These are phyloP conservation scores for Penicillium freii DNA, from an alignment of 2,329 filamentous ascomycete genomes.

Conservation along the genomic window DNA sequence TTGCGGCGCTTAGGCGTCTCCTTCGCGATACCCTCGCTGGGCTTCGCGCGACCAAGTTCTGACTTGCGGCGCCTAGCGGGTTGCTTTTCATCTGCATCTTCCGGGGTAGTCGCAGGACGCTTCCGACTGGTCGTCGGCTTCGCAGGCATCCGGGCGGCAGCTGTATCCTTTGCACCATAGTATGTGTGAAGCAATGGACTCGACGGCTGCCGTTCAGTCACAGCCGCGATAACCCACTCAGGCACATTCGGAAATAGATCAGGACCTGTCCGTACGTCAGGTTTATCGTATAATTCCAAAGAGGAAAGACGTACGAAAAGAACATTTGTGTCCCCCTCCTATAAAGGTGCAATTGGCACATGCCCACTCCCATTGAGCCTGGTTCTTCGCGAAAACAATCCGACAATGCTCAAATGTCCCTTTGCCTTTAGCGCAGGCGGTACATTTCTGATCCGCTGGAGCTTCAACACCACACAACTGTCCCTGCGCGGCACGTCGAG, in stretches of 20 bases:
- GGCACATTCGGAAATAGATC: not conserved
- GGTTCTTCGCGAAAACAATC: not conserved
- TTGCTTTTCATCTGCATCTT: not conserved
- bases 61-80: not conserved
- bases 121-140: not conserved
- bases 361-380: not conserved
- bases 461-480: not conserved
- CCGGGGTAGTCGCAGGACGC: not conserved
- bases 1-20: not conserved
- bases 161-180: not conserved
- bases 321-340: not conserved
- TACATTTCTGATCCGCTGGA: not conserved
- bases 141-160: not conserved
- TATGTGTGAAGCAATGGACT: not conserved
- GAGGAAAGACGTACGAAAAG: not conserved
- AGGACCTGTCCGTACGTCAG: not conserved
- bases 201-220: not conserved
- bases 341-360: not conserved
- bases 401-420: not conserved
- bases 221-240: not conserved
- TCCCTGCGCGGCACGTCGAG: not conserved
- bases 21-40: too few relatives aligned
- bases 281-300: not conserved
- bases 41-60: not conserved
- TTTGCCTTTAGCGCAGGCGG: not conserved